Evolutionary conservation across 2,329 filamentous ascomycete genomes (phyloP), one percentile per base, ranked within the genome.

Genomic region (Pseudonectria buxi): DNA sequence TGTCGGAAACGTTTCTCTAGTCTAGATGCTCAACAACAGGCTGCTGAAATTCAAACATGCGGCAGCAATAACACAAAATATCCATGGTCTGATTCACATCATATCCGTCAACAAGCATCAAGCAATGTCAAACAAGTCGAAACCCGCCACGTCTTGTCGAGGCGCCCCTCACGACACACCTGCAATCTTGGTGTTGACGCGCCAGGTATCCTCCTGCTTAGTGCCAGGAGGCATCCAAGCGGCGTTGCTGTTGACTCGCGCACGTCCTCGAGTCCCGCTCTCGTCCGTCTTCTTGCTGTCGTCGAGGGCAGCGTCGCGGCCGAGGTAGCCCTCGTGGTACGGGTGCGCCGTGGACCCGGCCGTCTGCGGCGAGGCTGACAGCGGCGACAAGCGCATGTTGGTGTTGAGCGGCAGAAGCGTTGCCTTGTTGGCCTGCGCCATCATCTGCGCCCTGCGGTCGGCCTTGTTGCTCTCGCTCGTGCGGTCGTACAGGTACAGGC

Each of bases 401-500:
- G 67, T 67, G 46, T 66, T 70, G 22, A 89, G 64, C 1, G 87
- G 88, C 18, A 94, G 66, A 12, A 94, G 59, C 2, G 80, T 68
- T 9, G 54, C 44, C 10, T 46, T 50, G 11, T 50, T 47, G 7
- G 46, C 46, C 30, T 63, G 54, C 9, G 58, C 63, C 53, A 86
- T 76, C 50, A 80, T 75, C 47, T 83, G 80, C 4, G 86, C 87
- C 46, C 82, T 81, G 48, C 83, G 81, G 56, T 96, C 89, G 24
- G 86, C 88, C 57, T 89, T 89, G 54, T 86, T 87, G 48, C 83
- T 83, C 55, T 94, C 83, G 53, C 80, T 89, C 13, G 87, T 94
- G 41, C 92, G 81, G 61, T 98, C 92, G 61, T 98, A 98, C 27
- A 98, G 74, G 58, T 96, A 98, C 11, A 98, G 72, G 0, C 92